Percentiles rank a stretch among this genome's conserved stretches.
phyloP scores from a whole-genome alignment of 176 grass and related monocot genomes.

The Miscanthus lutarioriparius region DNA sequence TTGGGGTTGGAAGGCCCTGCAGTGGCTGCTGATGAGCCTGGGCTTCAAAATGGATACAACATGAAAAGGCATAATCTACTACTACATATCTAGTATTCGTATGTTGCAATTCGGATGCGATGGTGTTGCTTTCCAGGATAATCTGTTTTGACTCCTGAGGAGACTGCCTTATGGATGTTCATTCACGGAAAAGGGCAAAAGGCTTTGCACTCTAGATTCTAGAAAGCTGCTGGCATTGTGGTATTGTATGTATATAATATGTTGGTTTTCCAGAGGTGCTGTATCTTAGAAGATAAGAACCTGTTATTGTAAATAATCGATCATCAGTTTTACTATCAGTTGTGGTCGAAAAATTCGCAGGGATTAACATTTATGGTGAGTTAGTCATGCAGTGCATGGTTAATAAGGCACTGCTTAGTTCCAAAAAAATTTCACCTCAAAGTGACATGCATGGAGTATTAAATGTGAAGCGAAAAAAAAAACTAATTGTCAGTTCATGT shows the following conservation, averaged over 20 bases:
- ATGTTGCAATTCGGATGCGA: background rate
- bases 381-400: too few relatives aligned
- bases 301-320: slow-evolving; percentile 33
- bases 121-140: background rate
- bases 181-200: slow-evolving; percentile 32
- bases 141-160: background rate
- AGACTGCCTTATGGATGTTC: background rate
- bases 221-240: background rate
- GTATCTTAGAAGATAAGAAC: slow-evolving; percentile 26
- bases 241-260: slow-evolving; percentile 31
- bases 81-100: background rate
- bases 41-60: slow-evolving; percentile 48
- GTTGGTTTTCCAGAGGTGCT: slow-evolving; percentile 21
- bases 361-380: too few relatives aligned
- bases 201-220: background rate
- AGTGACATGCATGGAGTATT: too few relatives aligned
- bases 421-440: too few relatives aligned
- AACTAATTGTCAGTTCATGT: too few relatives aligned
- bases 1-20: slow-evolving; percentile 63
- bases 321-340: slow-evolving; percentile 12
- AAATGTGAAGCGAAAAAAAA: too few relatives aligned
- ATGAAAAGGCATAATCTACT: slow-evolving; percentile 38
- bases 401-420: too few relatives aligned
- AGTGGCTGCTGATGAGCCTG: slow-evolving; percentile 46
- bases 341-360: background rate